Conservation (phyloP, 805 yeast species). For the Suhomyces emberorum region DNA sequence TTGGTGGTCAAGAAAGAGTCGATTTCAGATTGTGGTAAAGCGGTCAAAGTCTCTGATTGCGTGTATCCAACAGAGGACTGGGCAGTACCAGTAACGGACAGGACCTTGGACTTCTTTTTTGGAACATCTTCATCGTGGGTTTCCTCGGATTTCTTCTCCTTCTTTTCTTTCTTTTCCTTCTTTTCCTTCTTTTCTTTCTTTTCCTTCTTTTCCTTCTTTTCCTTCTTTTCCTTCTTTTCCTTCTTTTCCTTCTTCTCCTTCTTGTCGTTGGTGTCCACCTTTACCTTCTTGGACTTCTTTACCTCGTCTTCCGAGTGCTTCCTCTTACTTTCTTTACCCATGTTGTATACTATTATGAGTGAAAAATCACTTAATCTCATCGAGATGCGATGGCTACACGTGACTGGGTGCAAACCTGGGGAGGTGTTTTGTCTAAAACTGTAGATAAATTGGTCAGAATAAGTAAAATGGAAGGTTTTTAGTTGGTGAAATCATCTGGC, state of each 20-base stretch:
- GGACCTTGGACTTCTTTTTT: background rate
- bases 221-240: conserved; percentile 38
- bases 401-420: conserved; percentile 2
- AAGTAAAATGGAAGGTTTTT: no score
- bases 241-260: conserved; percentile 38
- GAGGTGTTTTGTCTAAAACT: no score
- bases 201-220: conserved; percentile 35
- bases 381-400: conserved; percentile 4
- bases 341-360: background rate
- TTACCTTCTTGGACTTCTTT: conserved; percentile 24
- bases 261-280: conserved; percentile 35
- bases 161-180: conserved; percentile 28
- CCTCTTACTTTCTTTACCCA: conserved; percentile 24
- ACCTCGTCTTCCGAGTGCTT: conserved; percentile 23
- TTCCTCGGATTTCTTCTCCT: conserved; percentile 11
- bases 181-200: conserved; percentile 30
- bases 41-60: conserved; percentile 38
- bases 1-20: conserved; percentile 63
- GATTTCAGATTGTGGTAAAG: conserved; percentile 51
- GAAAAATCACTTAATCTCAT: conserved; percentile 4
- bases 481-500: no score
- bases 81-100: conserved; percentile 10
- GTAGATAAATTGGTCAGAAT: no score
- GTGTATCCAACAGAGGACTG: conserved; percentile 22
- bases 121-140: conserved; percentile 7